phyloP scores from a whole-genome alignment of 2,329 filamentous ascomycete species.

The Microthyrium microscopicum region DNA sequence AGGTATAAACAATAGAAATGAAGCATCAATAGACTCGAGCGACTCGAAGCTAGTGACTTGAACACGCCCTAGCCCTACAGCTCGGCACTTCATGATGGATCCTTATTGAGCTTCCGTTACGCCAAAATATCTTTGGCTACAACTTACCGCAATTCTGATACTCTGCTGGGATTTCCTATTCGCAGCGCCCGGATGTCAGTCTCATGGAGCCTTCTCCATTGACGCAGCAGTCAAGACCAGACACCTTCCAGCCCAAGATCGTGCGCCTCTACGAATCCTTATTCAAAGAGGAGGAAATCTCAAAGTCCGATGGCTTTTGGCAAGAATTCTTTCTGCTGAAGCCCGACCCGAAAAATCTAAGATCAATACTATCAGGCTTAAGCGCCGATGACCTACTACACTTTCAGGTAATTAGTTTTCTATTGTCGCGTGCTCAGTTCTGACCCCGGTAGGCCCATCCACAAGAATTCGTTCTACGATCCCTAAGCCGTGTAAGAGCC shows the following conservation, averaged over 20 bases:
- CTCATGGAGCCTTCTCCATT: conserved; percentile 92
- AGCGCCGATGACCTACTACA: conserved; percentile 59
- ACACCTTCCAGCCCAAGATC: conserved; percentile 88
- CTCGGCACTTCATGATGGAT: too few species aligned
- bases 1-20: too few species aligned
- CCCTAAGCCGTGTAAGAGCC: conserved; percentile 51
- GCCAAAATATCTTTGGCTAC: too few species aligned
- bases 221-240: conserved; percentile 78
- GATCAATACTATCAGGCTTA: conserved; percentile 51
- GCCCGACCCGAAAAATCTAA: conserved; percentile 56
- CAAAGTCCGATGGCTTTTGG: conserved; percentile 86
- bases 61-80: too few species aligned
- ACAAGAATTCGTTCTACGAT: conserved; percentile 59
- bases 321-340: conserved; percentile 82
- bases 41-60: too few species aligned
- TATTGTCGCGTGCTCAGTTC: background rate
- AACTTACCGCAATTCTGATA: too few species aligned
- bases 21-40: too few species aligned
- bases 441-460: conserved; percentile 38
- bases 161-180: too few species aligned
- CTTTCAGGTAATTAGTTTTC: conserved; percentile 38
- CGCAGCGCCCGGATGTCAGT: too few species aligned
- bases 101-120: too few species aligned
- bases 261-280: conserved; percentile 74
- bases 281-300: conserved; percentile 46